phyloP scores from a whole-genome alignment of 2,329 filamentous ascomycete genomes.

The Microcyclospora tardicrescens region DNA sequence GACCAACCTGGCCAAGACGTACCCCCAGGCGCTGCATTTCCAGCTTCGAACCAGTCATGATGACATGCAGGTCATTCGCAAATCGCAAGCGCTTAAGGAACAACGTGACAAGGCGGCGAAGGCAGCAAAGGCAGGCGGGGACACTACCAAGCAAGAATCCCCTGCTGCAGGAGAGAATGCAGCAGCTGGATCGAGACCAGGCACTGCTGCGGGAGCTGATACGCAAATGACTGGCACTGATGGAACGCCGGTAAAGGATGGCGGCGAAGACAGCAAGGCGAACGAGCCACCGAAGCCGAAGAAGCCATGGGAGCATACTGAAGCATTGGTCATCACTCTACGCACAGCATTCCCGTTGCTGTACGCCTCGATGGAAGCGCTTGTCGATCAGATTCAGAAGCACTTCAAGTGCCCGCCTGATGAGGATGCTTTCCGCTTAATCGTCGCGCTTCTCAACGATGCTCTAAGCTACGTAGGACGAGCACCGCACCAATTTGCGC shows the following conservation, averaged over 20 bases:
- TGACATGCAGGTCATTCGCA: conserved; percentile 86
- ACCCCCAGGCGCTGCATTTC: conserved; percentile 91
- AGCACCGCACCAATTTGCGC: conserved; percentile 73
- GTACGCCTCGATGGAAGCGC: conserved; percentile 96
- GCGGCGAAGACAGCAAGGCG: conserved; percentile 21
- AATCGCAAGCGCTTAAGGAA: conserved; percentile 51
- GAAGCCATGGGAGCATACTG: conserved; percentile 90
- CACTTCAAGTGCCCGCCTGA: conserved; percentile 98
- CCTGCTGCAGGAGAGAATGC: conserved; percentile 6
- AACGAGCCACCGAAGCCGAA: conserved; percentile 41
- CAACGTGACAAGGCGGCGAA: conserved; percentile 39
- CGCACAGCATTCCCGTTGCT: conserved; percentile 96
- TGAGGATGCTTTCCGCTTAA: conserved; percentile 92
- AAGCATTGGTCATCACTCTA: conserved; percentile 87
- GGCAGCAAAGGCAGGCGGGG: conserved; percentile 48
- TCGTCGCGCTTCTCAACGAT: conserved; percentile 94
- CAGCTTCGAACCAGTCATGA: conserved; percentile 85
- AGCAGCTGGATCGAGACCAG: conserved; percentile 3
- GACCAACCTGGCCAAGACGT: conserved; percentile 86
- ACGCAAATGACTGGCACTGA: conserved; percentile 18
- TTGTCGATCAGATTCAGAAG: conserved; percentile 98
- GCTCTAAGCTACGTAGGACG: conserved; percentile 84
- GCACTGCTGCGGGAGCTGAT: conserved; percentile 32
- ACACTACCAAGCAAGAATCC: conserved; percentile 22
- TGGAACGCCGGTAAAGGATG: conserved; percentile 25